Conservation (phyloP, 2,329 filamentous ascomycete species). For the Thielaviopsis musarum region DNA sequence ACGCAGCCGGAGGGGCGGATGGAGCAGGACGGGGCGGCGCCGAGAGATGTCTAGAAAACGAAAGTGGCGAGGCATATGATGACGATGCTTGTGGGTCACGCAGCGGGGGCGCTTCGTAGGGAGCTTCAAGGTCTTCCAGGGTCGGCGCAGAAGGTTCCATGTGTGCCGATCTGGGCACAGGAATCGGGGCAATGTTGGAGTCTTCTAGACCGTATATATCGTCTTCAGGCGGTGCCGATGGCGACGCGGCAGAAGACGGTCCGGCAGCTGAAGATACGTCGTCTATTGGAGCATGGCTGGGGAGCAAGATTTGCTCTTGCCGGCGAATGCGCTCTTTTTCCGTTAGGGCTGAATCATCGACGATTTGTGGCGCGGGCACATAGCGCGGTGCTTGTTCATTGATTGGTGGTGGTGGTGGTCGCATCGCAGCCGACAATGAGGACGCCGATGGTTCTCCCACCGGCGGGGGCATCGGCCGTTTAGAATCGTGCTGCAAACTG, state of each 20-base stretch:
- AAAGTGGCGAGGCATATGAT: not conserved
- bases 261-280: constrained; percentile 13
- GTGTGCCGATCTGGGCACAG: constrained; percentile 6
- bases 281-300: constrained; percentile 47
- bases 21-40: not conserved
- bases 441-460: not conserved
- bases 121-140: constrained; percentile 3
- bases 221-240: constrained; percentile 15
- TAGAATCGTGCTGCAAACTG: constrained; percentile 5
- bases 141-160: constrained; percentile 6
- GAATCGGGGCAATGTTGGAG: constrained; percentile 23
- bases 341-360: constrained; percentile 44
- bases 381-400: constrained; percentile 43
- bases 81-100: constrained; percentile 4
- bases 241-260: constrained; percentile 22
- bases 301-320: constrained; percentile 64
- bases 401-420: constrained; percentile 24
- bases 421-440: not conserved
- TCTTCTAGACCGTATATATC: constrained; percentile 34
- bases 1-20: constrained; percentile 13
- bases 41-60: not conserved
- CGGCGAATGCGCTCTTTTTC: constrained; percentile 70
- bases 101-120: constrained; percentile 12
- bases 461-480: constrained; percentile 1
- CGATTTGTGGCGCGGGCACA: constrained; percentile 42